Evolutionary conservation across 371 early-diverging fungal species (phyloP).

Genomic region (Blastocladiella emersonii): DNA sequence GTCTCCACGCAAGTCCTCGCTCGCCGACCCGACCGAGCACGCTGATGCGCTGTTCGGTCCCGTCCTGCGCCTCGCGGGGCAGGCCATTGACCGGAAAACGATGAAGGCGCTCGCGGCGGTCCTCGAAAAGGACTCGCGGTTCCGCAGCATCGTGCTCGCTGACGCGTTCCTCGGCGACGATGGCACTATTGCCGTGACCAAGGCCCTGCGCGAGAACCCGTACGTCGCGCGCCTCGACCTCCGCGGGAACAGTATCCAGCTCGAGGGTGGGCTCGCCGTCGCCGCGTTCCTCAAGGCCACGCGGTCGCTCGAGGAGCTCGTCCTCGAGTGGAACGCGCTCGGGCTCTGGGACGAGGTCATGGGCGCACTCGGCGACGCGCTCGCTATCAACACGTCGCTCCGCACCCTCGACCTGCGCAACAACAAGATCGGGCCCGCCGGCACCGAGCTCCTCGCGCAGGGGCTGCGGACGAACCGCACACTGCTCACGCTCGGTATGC

Average conservation of each 20-base stretch:
- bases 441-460: conserved; percentile 18
- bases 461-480: conserved; percentile 24
- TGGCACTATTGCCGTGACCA: conserved; percentile 21
- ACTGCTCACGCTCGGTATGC: conserved; percentile 18
- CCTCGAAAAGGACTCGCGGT: conserved; percentile 15
- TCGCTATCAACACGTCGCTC: conserved; percentile 25
- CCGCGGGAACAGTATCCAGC: conserved; percentile 28
- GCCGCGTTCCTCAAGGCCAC: conserved; percentile 32
- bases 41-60: no score
- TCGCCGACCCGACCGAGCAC: no score
- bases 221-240: conserved; percentile 21
- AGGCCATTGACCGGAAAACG: not conserved
- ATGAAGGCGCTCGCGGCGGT: conserved; percentile 16
- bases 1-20: no score
- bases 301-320: conserved; percentile 18
- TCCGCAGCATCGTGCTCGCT: conserved; percentile 17
- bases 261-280: conserved; percentile 33
- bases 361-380: conserved; percentile 26
- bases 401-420: conserved; percentile 32
- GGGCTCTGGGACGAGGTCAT: conserved; percentile 37
- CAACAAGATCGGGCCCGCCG: conserved; percentile 32
- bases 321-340: conserved; percentile 39
- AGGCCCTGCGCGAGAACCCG: conserved; percentile 24
- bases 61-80: no score
- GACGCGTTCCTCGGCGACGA: conserved; percentile 36